phyloP scores from a whole-genome alignment of 2,329 filamentous ascomycete genomes.

The Sporothrix dimorphospora region DNA sequence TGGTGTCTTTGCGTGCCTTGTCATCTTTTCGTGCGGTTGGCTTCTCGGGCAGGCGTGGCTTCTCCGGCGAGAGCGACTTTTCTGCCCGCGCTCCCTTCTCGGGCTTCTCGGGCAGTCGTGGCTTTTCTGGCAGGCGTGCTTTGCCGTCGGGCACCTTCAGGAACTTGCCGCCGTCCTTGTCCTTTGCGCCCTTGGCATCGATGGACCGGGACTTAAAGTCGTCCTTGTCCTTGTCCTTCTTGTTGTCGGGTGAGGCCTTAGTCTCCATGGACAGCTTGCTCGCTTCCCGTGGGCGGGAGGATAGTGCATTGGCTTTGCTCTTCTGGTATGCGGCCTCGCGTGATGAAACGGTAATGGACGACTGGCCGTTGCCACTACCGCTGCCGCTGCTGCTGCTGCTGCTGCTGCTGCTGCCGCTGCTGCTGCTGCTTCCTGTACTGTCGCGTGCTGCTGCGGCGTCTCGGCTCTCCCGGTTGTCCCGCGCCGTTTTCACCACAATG shows the following conservation, averaged over 20 bases:
- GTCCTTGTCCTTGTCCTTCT: background rate
- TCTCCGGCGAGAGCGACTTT: background rate
- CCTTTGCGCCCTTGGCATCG: constrained; percentile 27
- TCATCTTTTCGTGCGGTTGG: background rate
- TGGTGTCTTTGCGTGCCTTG: background rate
- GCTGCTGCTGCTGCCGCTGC: background rate
- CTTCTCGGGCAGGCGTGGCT: constrained; percentile 6
- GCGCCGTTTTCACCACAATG: constrained; percentile 28
- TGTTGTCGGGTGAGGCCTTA: constrained; percentile 28
- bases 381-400: background rate
- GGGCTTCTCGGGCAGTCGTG: constrained; percentile 10
- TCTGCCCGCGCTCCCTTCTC: constrained; percentile 29
- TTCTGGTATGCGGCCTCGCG: constrained; percentile 21
- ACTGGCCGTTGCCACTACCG: background rate
- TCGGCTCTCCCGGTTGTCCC: constrained; percentile 22
- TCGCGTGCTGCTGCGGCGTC: background rate
- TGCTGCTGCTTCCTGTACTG: background rate
- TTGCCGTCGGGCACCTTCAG: constrained; percentile 7
- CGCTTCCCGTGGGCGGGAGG: constrained; percentile 27
- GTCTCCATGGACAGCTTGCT: constrained; percentile 33
- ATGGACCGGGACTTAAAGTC: constrained; percentile 23
- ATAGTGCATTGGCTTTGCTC: constrained; percentile 27
- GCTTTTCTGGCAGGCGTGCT: constrained; percentile 27
- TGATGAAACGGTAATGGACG: background rate
- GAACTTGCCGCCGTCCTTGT: constrained; percentile 17